Evolutionary conservation across 2,329 filamentous ascomycete species (phyloP).

Genomic region (Aureobasidium sp.): DNA sequence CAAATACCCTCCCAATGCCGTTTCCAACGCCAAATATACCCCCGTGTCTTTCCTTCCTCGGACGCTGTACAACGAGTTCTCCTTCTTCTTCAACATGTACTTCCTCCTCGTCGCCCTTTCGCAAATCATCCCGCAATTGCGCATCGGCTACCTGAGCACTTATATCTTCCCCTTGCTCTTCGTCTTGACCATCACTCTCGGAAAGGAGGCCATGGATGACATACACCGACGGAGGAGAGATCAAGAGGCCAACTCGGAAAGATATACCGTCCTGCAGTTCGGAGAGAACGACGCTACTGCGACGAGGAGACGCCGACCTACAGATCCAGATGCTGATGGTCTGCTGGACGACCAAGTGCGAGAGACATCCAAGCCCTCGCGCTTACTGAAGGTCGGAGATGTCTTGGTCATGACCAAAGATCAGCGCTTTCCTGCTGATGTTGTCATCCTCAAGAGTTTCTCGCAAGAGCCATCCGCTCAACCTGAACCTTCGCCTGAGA

Average conservation of each 20-base stretch:
- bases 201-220: slow-evolving; percentile 93
- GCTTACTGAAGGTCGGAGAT: slow-evolving; percentile 87
- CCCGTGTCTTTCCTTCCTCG: slow-evolving; percentile 87
- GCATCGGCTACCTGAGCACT: slow-evolving; percentile 90
- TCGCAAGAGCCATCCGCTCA: slow-evolving; percentile 31
- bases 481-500: slow-evolving; percentile 40
- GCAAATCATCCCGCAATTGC: slow-evolving; percentile 78
- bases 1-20: slow-evolving; percentile 78
- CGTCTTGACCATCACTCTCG: slow-evolving; percentile 83
- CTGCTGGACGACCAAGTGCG: slow-evolving; percentile 27
- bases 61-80: slow-evolving; percentile 97
- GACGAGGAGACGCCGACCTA: slow-evolving; percentile 27
- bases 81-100: slow-evolving; percentile 99
- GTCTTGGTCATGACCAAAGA: slow-evolving; percentile 90
- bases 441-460: slow-evolving; percentile 81
- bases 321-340: slow-evolving; percentile 21
- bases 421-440: slow-evolving; percentile 87
- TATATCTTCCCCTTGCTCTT: slow-evolving; percentile 90
- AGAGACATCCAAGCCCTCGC: slow-evolving; percentile 72
- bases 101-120: slow-evolving; percentile 92
- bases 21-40: slow-evolving; percentile 98
- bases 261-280: slow-evolving; percentile 71
- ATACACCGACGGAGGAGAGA: slow-evolving; percentile 78
- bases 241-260: slow-evolving; percentile 88
- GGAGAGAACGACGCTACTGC: slow-evolving; percentile 42